These are phyloP conservation scores for Blastocystis sp. DNA, from an alignment of 352 stramenopile species.

Conservation along the genomic window DNA sequence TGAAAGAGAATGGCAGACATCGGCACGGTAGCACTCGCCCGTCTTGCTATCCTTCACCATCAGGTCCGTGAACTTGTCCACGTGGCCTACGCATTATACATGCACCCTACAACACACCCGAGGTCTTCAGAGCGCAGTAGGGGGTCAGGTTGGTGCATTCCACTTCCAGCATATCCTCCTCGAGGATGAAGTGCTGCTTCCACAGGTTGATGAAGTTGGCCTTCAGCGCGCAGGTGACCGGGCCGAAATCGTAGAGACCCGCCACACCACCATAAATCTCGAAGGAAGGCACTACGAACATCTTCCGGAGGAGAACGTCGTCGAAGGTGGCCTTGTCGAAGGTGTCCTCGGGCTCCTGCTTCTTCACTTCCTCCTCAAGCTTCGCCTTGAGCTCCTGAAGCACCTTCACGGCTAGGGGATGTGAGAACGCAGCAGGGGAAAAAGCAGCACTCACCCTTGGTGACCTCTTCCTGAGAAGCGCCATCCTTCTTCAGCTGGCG, in stretches of 20 bases:
- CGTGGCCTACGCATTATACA: slow-evolving; percentile 81
- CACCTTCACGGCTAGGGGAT: slow-evolving; percentile 79
- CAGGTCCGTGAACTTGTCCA: slow-evolving; percentile 97
- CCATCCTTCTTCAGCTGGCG: slow-evolving; percentile 93
- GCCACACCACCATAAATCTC: slow-evolving; percentile 98
- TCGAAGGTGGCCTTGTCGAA: slow-evolving; percentile 88
- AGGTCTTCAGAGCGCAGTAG: slow-evolving; percentile 93
- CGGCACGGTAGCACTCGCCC: slow-evolving; percentile 93
- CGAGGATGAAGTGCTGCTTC: slow-evolving; percentile 95
- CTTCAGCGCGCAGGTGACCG: slow-evolving; percentile 86
- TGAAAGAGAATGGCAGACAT: slow-evolving; percentile 7
- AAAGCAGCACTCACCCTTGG: slow-evolving; percentile 1
- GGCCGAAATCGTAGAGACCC: slow-evolving; percentile 96
- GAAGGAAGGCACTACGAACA: slow-evolving; percentile 98
- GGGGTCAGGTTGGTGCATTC: slow-evolving; percentile 97
- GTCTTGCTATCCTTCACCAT: slow-evolving; percentile 97
- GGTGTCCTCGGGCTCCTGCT: slow-evolving; percentile 78
- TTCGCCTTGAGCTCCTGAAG: slow-evolving; percentile 89
- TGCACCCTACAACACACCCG: slow-evolving; percentile 66
- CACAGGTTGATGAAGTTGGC: slow-evolving; percentile 91
- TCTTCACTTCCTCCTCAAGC: slow-evolving; percentile 77
- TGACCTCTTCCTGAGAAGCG: slow-evolving; percentile 70
- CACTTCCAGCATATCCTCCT: slow-evolving; percentile 96
- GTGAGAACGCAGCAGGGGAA: neutral
- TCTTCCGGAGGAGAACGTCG: slow-evolving; percentile 93